phyloP scores from a whole-genome alignment of 2,329 filamentous ascomycete genomes.

The Fragosphaeria purpurea region DNA sequence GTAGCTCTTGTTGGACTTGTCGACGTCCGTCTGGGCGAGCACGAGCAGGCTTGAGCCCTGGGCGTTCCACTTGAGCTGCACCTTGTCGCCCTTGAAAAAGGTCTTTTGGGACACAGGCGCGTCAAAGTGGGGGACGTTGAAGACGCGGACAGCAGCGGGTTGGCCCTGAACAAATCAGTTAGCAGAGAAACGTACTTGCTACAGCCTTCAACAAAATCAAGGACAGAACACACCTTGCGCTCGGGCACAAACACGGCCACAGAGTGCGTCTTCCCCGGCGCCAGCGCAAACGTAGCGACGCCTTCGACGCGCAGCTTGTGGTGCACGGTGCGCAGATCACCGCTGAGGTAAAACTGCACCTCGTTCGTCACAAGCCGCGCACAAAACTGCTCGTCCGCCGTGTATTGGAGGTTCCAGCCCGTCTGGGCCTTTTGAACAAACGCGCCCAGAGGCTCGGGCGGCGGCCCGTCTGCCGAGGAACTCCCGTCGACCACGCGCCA shows the following conservation, averaged over 20 bases:
- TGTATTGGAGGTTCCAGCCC: slow-evolving; percentile 97
- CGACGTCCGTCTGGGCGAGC: slow-evolving; percentile 92
- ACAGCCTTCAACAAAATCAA: too few species aligned
- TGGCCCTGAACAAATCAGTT: slow-evolving; percentile 52
- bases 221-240: slow-evolving; percentile 57
- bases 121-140: slow-evolving; percentile 79
- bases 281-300: slow-evolving; percentile 78
- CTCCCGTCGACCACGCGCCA: slow-evolving; percentile 72
- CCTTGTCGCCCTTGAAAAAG: slow-evolving; percentile 98
- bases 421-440: slow-evolving; percentile 96
- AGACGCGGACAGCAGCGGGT: slow-evolving; percentile 89
- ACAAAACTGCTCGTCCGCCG: slow-evolving; percentile 83
- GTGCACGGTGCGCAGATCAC: slow-evolving; percentile 78
- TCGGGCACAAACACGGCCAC: slow-evolving; percentile 93
- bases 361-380: slow-evolving; percentile 93
- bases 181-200: slow-evolving; percentile 5
- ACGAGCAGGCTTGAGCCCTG: slow-evolving; percentile 86
- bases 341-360: slow-evolving; percentile 91
- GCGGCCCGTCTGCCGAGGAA: slow-evolving; percentile 44
- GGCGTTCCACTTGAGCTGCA: slow-evolving; percentile 96
- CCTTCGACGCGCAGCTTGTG: slow-evolving; percentile 92
- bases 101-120: slow-evolving; percentile 88
- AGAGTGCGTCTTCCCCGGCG: slow-evolving; percentile 80
- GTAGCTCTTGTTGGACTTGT: slow-evolving; percentile 98
- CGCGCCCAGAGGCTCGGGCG: slow-evolving; percentile 68